Conservation (phyloP, 148 eudicot species). For the Suaeda aralocaspica region DNA sequence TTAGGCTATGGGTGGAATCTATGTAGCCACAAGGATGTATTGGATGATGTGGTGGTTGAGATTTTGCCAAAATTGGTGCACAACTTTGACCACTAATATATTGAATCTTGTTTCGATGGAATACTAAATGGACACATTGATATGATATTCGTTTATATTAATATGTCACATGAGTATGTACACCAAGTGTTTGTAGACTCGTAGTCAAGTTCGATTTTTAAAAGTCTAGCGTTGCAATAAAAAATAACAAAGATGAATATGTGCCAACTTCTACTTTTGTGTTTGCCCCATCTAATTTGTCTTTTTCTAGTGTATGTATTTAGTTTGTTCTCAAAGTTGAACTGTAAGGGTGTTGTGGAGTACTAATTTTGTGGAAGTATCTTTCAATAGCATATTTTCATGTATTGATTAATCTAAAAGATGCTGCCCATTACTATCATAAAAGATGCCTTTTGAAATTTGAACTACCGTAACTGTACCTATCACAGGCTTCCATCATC, state of each 20-base stretch:
- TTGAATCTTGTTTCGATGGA: too few species aligned
- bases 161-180: too few species aligned
- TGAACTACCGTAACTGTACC: not conserved
- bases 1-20: too few species aligned
- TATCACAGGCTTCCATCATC: not conserved
- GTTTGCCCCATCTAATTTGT: not conserved
- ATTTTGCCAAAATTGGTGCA: not conserved
- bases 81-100: too few species aligned
- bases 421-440: not conserved
- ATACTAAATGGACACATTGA: too few species aligned
- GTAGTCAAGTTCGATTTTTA: too few species aligned
- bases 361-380: not conserved
- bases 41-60: not conserved
- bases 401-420: too few species aligned
- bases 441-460: constrained; percentile 10
- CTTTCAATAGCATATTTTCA: constrained; percentile 16
- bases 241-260: not conserved
- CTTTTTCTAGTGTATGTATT: not conserved
- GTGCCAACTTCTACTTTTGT: not conserved
- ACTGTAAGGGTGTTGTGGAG: not conserved
- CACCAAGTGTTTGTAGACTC: too few species aligned
- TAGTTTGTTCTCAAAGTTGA: not conserved
- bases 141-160: too few species aligned
- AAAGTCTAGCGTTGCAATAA: too few species aligned
- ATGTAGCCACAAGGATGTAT: too few species aligned